Percentiles rank a stretch among this genome's conserved stretches.
Evolutionary conservation across 805 yeast genomes (phyloP).

Genomic region (Lipomyces sp.): DNA sequence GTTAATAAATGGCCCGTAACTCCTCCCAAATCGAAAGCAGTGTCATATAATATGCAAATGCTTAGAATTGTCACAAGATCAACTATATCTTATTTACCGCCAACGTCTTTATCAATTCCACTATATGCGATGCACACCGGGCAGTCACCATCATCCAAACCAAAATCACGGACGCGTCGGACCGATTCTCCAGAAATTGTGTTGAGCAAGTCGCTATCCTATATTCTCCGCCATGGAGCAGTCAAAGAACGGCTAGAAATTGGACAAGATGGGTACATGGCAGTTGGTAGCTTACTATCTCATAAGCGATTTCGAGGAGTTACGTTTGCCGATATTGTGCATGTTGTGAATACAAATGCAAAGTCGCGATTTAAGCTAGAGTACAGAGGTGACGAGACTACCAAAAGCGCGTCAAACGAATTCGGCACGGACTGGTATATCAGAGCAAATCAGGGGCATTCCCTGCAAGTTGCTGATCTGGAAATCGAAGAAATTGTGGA

Average conservation of each 20-base stretch:
- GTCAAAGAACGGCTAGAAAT: conserved; percentile 60
- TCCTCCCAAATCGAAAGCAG: no score
- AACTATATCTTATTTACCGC: no score
- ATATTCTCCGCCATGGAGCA: conserved; percentile 85
- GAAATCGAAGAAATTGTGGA: conserved; percentile 43
- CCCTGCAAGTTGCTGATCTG: conserved; percentile 49
- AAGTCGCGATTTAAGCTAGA: conserved; percentile 67
- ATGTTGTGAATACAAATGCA: conserved; percentile 61
- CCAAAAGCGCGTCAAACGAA: background rate
- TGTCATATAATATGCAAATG: no score
- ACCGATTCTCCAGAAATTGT: conserved; percentile 7
- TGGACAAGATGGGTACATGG: conserved; percentile 64
- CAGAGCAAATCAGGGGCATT: conserved; percentile 96
- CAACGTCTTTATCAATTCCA: no score
- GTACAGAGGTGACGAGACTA: conserved; percentile 32
- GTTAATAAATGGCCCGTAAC: no score
- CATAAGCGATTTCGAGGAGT: conserved; percentile 60
- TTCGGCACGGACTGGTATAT: conserved; percentile 38
- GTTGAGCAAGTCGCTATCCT: conserved; percentile 70
- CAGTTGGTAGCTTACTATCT: conserved; percentile 50
- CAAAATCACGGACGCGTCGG: no score
- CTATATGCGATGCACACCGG: no score
- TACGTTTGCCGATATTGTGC: conserved; percentile 54
- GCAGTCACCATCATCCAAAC: no score
- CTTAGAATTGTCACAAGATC: no score